Base-by-base conservation (phyloP, 768 basidiomycete genomes). In the Psilocybe cubensis region DNA sequence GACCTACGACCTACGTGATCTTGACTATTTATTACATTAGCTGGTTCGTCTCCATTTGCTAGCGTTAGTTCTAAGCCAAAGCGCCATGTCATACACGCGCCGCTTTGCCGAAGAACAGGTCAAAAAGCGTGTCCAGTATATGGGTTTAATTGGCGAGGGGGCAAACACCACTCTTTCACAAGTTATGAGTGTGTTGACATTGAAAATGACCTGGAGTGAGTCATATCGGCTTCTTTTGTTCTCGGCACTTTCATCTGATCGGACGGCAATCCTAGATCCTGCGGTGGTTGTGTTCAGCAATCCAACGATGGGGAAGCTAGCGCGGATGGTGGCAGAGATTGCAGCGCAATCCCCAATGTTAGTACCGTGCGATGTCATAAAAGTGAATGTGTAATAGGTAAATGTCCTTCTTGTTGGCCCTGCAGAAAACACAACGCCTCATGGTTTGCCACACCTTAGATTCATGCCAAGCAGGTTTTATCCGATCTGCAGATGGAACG, bases 291-390 rank as follows among this genome's bases (percentile, higher is more conserved):
- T 45, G 61, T 66, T 17, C 51, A 59, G 17, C 54, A 60, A 12
- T 59, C 58, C 12, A 17, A 46, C 31, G 56, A 61, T 14, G 62
- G 68, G 8, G 55, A 62, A 50, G 54, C 45, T 14, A 65, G 62
- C 41, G 54, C 52, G 17, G 71, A 65, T n/a, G 69, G 68, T 7
- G 79, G 79, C 1, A 61, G 76, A 38, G 79, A 80, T 64, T 82
- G 80, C 66, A 78, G 76, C 48, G 65, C 68, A 9, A 79, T 80
- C 57, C 72, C 76, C n/a, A 64, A 75, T 47, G 76, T 76, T n/a
- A 70, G 73, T 49, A 54, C 66, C 7, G 76, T 80, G 20, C 60
- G 65, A 10, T 80, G 79, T 65, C 55, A 61, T 6, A 58, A 59
- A 7, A 73, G 76, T 11, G 41, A 60, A 29, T 82, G 79, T 58